Base-by-base conservation (phyloP, 148 eudicot species). In the Polygonum maritimum region DNA sequence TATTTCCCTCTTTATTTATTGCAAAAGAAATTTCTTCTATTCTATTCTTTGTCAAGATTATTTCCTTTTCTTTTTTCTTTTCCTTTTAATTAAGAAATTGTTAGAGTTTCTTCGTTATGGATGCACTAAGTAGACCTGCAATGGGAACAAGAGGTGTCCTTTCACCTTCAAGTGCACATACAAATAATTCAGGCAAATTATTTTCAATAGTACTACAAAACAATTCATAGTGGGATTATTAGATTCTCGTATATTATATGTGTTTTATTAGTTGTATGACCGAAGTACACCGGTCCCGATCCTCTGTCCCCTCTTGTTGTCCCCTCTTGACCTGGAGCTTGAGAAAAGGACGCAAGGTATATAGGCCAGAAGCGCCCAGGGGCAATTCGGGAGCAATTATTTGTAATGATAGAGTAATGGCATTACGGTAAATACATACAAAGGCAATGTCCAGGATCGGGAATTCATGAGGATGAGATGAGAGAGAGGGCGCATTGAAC, bases 401-500 rank as follows among this genome's bases (percentile, higher is more conserved):
- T 62, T 5, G 9, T 62, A 67, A 67, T 67, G 4, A 67, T 67
- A 35, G 71, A 67, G 19, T 19, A 67, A 36, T 36, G 45, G 1
- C 44, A 67, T 67, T 14, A 67, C 2, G 22, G 71, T 67, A 67
- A 67, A 67, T 67, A 31, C 18, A n/a, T 21, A 5, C 21, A 31
- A 67, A 67, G 38, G 44, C 16, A 10, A 38, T 35, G 71, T 16
- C 71, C 16, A 62, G 39, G 31, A 26, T 62, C 0, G 69, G 7
- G n/a, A 33, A 35, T 36, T 14, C 3, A 6, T 2, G 44, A 26
- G 10, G 75, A 72, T 45, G 40, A 5, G 31, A 35, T 35, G 73
- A 69, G 73, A 41, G 75, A 48, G 54, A 72, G 74, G 16, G 38
- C 74, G 74, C 33, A 71, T 48, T 40, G 75, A 33, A 48, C 75